Conservation (phyloP, 164 flowering plant genomes). For the Nelumbo lutea region DNA sequence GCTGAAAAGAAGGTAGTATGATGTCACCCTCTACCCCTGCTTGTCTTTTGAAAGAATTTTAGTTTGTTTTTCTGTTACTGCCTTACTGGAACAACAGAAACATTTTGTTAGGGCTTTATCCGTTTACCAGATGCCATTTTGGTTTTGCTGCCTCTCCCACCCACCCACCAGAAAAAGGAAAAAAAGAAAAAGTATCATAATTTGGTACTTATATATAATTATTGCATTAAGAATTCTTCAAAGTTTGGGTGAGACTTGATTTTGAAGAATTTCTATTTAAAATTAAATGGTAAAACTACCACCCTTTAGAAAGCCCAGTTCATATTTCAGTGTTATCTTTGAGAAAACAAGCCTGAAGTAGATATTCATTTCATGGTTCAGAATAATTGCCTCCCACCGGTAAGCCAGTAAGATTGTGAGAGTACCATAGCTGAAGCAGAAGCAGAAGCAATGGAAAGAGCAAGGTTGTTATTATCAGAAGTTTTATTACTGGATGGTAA, state of each 20-base stretch:
- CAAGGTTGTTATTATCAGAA: constrained; percentile 17
- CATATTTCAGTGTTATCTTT: no score
- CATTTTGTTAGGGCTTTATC: no score
- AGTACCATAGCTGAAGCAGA: constrained; percentile 40
- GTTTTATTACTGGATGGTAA: not conserved
- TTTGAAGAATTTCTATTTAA: not conserved
- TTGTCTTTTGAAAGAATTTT: not conserved
- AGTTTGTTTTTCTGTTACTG: not conserved
- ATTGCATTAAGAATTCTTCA: not conserved
- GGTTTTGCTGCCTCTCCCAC: not conserved
- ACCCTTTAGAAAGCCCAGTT: not conserved
- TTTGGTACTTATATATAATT: not conserved
- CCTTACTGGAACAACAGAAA: no score
- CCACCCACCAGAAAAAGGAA: no score
- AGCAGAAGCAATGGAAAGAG: constrained; percentile 9
- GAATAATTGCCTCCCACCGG: constrained; percentile 14
- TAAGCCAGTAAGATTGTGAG: constrained; percentile 30
- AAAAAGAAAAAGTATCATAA: not conserved
- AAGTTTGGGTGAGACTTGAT: not conserved
- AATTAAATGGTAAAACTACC: not conserved
- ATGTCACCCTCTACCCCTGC: not conserved
- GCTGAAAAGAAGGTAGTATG: constrained; percentile 21
- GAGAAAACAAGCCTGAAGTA: not conserved
- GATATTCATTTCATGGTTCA: constrained; percentile 3
- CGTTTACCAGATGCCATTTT: not conserved